phyloP scores from a whole-genome alignment of 139 green algal genomes.

The Deuterostichococcus epilithicus region DNA sequence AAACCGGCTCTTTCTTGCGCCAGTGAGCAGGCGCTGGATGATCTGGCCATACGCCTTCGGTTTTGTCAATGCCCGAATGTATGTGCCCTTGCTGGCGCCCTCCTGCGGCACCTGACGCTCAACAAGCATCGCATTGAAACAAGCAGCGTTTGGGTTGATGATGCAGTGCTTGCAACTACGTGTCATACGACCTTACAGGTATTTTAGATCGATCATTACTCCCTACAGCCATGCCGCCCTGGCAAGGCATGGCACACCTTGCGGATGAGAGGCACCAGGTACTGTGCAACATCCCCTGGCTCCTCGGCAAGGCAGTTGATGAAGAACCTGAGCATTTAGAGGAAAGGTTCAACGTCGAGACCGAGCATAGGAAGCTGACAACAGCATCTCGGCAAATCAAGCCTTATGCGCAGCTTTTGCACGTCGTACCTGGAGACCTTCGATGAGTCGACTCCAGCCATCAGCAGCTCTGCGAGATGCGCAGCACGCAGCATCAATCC shows the following conservation, averaged over 20 bases:
- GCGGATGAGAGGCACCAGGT: conserved; percentile 80
- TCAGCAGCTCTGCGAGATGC: conserved; percentile 67
- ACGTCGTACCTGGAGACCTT: not conserved
- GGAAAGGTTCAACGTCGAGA: too few species aligned
- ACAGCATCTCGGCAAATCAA: too few species aligned
- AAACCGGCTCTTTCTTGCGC: conserved; percentile 63
- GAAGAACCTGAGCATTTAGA: conserved; percentile 78
- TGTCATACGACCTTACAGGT: not conserved
- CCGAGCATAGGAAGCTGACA: too few species aligned
- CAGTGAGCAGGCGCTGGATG: conserved; percentile 48
- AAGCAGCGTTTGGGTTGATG: too few species aligned
- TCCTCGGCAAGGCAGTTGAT: conserved; percentile 91
- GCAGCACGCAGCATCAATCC: not conserved
- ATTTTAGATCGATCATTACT: not conserved
- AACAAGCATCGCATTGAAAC: too few species aligned
- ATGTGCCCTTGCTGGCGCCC: conserved; percentile 17
- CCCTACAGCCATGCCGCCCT: not conserved
- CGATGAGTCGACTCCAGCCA: conserved; percentile 54
- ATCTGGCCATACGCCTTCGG: conserved; percentile 85
- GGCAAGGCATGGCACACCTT: too few species aligned
- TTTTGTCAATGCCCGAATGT: conserved; percentile 80
- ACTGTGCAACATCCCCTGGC: conserved; percentile 59
- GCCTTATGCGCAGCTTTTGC: too few species aligned
- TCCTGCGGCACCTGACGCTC: not conserved
- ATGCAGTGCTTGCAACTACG: too few species aligned